These are phyloP conservation scores for Apostasia shenzhenica DNA, from an alignment of 106 monocot genomes.

Conservation along the genomic window DNA sequence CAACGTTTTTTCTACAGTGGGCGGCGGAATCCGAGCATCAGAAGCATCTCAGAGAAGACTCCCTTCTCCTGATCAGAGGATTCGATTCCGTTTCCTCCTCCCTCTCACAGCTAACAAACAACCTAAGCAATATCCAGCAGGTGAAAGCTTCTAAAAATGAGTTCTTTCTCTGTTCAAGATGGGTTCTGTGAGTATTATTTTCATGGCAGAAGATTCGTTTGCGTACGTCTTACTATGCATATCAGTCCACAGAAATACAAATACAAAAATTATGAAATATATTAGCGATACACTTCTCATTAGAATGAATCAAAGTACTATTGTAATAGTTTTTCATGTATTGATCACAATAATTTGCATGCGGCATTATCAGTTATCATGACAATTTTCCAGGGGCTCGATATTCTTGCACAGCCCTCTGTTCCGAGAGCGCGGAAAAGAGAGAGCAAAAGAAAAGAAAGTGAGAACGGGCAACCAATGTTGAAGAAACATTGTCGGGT, in stretches of 20 bases:
- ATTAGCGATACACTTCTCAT: neutral
- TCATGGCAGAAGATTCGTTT: neutral
- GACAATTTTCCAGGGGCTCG: constrained; percentile 27
- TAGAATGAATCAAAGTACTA: neutral
- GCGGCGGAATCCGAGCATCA: constrained; percentile 30
- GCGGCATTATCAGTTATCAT: neutral
- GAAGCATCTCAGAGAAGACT: constrained; percentile 62
- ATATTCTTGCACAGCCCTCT: constrained; percentile 41
- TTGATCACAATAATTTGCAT: neutral
- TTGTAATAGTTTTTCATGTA: neutral
- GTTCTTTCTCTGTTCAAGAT: neutral
- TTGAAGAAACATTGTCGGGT: constrained; percentile 43
- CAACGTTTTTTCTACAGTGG: constrained; percentile 14
- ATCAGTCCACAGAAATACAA: too few relatives aligned
- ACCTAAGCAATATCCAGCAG: constrained; percentile 53
- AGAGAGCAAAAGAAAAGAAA: constrained; percentile 11
- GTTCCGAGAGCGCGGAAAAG: constrained; percentile 20
- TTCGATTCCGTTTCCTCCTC: constrained; percentile 85
- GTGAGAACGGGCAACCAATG: constrained; percentile 32
- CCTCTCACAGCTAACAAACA: constrained; percentile 60
- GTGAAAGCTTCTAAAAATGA: constrained; percentile 10
- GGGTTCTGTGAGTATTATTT: neutral
- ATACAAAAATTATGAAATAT: neutral
- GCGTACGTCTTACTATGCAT: neutral
- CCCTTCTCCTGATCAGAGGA: constrained; percentile 69